Evolutionary conservation across 768 basidiomycete species (phyloP).

Genomic region (Jaapia argillacea): DNA sequence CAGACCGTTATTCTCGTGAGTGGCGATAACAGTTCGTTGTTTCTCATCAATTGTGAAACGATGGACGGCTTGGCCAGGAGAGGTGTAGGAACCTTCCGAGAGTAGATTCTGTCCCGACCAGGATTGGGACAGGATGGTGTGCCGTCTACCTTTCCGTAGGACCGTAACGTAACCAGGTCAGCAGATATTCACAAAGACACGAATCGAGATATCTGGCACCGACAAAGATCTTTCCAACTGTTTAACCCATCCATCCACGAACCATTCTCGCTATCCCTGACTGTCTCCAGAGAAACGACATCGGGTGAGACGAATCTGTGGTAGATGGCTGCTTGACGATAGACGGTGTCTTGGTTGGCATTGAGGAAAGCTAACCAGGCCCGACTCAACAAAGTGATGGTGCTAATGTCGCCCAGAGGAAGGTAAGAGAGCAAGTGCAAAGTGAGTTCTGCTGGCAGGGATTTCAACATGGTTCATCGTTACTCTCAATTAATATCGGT

Average conservation of each 20-base stretch:
- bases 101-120: neutral
- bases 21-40: neutral
- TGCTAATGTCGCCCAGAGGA: neutral
- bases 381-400: neutral
- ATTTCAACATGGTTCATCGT: too few relatives aligned
- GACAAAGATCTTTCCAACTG: neutral
- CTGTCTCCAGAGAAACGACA: neutral
- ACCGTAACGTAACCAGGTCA: neutral
- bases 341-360: neutral
- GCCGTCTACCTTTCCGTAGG: neutral
- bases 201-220: too few relatives aligned
- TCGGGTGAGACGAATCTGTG: neutral
- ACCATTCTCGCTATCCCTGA: neutral
- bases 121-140: neutral
- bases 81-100: neutral
- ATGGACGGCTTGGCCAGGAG: neutral
- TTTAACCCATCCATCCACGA: neutral
- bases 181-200: neutral
- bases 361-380: neutral
- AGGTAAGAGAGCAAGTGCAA: neutral
- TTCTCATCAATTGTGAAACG: neutral
- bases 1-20: neutral
- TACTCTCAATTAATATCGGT: too few relatives aligned
- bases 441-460: neutral
- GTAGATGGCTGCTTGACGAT: neutral